These are phyloP conservation scores for Populus trichocarpa DNA, from an alignment of 441 rosid species.

Conservation along the genomic window DNA sequence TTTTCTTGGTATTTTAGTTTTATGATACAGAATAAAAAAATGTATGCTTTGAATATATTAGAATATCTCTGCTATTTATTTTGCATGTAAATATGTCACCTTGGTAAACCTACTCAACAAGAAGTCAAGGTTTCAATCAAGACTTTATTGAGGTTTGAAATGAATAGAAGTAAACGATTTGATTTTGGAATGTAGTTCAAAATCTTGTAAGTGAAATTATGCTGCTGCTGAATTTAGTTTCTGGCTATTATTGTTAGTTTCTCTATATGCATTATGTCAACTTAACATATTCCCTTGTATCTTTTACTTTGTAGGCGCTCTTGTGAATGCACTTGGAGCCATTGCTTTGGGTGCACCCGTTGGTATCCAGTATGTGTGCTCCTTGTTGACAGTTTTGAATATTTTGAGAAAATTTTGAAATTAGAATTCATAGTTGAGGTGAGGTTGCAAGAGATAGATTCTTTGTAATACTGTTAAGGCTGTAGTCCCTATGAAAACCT, in stretches of 20 bases:
- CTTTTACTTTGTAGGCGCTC: slow-evolving; percentile 47
- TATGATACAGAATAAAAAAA: not conserved
- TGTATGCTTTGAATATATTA: not conserved
- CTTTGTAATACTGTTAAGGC: not conserved
- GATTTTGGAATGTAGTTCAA: not conserved
- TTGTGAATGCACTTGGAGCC: slow-evolving; percentile 69
- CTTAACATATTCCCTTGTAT: not conserved
- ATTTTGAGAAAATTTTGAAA: slow-evolving; percentile 15
- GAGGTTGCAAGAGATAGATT: slow-evolving; percentile 16
- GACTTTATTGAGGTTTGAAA: not conserved
- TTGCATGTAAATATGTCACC: not conserved
- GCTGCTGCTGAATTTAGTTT: not conserved
- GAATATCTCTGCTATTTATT: not conserved
- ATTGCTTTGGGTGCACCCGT: slow-evolving; percentile 82
- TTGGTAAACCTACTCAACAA: not conserved
- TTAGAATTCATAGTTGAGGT: slow-evolving; percentile 14
- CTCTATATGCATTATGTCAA: not conserved
- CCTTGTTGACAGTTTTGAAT: slow-evolving; percentile 3
- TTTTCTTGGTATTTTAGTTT: not conserved
- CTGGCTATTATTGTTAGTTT: not conserved
- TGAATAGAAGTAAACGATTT: not conserved
- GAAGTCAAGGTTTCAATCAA: not conserved
- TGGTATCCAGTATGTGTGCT: slow-evolving; percentile 57
- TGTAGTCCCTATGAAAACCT: not conserved
- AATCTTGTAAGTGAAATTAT: not conserved